Base-by-base conservation (phyloP, 2,329 filamentous ascomycete species). In the Fusarium begoniae region DNA sequence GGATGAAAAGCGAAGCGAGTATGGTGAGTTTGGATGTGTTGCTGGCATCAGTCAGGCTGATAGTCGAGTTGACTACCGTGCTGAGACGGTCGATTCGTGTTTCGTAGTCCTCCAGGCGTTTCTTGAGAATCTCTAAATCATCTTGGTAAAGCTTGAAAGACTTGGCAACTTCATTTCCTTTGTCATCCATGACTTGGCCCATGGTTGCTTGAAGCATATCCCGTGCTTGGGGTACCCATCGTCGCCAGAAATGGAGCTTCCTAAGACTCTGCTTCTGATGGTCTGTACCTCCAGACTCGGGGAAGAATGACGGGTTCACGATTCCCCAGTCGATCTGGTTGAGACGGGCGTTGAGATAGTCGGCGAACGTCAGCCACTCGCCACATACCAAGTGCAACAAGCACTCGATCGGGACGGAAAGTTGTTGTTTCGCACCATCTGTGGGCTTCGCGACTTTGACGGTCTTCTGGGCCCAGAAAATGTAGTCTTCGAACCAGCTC, bases 251-350 rank as follows among this genome's bases (percentile, higher is more conserved):
- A 4, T 55, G 47, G 1, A 61, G 58, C 14, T 61, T 55, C 8
- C 24, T 20, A 6, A 61, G 47, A 28, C 47, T 61, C 10, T 54
- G 28, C 15, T 55, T 55, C 6, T 53, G 26, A 14, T 35, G 30
- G 2, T 61, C 47, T 24, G 53, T 56, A 5, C 22, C 53, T 7
- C 28, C 24, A 17, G 51, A 40, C 11, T 44, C 38, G 1, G 58
- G 58, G 18, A 61, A 55, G 48, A 61, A 61, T 22, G 58, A 43
- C 4, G 58, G 58, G 4, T 28, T 54, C 2, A 22, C 22, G 11
- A 61, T 61, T 20, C 38, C 58, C 58, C 58, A 61, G 38, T 61
- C 58, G 8, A 61, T 61, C 6, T 61, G 58, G 14, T 55, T 61
- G 8, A 61, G 48, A 2, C 58, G 58, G 0, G 58, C 32, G 6